Evolutionary conservation across 257 asterid species (phyloP), one percentile per base, ranked within the genome.

Genomic region (Striga asiatica): DNA sequence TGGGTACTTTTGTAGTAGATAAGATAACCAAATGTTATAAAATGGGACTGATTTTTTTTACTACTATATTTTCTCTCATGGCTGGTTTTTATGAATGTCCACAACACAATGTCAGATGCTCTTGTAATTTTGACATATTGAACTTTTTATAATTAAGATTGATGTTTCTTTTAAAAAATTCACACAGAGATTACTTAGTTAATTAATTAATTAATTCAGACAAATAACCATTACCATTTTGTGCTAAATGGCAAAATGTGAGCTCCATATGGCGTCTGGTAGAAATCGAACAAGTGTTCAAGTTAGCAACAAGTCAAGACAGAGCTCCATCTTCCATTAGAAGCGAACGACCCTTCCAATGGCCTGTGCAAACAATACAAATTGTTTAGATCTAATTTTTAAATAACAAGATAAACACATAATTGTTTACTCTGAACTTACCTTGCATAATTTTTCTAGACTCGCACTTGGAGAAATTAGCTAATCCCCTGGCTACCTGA

Each of bases 231-330:
- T 53, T 60, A 89, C 95, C 97, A 67, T 89, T 89, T 76, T 89
- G 97, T 58, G 97, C 97, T 67, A 89, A 75, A 78, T 89, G 97
- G 76, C 95, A 89, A 48, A 89, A 70, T 52, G 97, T 88, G 60
- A 89, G 94, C 66, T 89, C 97, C 59, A 82, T 66, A 56, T 89
- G 97, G 25, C 97, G 94, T 50, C 82, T 70, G 9, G 85, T 72
- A 14, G 94, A 66, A 65, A 82, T 43, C 46, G 89, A 65, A 39
- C 78, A 13, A 17, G 68, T 70, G 63, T 73, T 83, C 66, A 76
- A 68, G 76, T 85, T 83, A 24, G 85, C 65, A 28, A 79, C 77
- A 72, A 89, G 68, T 95, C 97, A 89, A 24, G 73, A 42, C 13
- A 89, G 71, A 66, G 81, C 87, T 49, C 80, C 82, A 65, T 89